Evolutionary conservation across 495 filamentous ascomycete species (phyloP).

Genomic region (Hypoxylon crocopeplum): DNA sequence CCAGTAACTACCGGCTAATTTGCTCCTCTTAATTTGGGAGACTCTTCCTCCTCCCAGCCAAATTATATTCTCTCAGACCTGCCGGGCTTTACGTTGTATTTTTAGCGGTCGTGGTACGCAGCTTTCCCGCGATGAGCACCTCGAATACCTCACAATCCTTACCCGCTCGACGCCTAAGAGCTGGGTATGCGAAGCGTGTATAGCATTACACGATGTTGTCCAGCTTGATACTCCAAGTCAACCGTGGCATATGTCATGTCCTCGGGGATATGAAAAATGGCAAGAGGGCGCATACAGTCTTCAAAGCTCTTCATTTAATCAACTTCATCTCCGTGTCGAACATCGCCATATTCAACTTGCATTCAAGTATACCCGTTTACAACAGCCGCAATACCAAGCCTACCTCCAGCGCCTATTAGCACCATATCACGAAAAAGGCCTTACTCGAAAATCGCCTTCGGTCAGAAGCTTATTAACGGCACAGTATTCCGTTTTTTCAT

Average conservation of each 20-base stretch:
- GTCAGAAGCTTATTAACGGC: no score
- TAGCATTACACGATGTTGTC: neutral
- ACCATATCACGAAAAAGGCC: no score
- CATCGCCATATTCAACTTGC: neutral
- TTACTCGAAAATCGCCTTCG: no score
- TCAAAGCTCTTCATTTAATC: neutral
- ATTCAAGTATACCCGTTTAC: neutral
- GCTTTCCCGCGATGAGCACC: neutral
- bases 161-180: neutral
- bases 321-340: neutral
- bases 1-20: no score
- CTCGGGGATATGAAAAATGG: neutral
- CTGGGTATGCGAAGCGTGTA: neutral
- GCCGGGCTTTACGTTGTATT: no score
- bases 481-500: no score
- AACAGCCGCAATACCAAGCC: neutral
- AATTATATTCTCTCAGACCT: no score
- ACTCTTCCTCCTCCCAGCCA: no score
- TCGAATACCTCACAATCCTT: neutral
- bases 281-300: neutral
- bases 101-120: no score
- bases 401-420: neutral
- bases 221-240: neutral
- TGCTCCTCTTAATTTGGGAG: no score
- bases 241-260: neutral